A percentile compares a stretch with the other conserved stretches of the same genome.
Evolutionary conservation across 169 alveolate species (phyloP).

Genomic region (Fabrea salina): DNA sequence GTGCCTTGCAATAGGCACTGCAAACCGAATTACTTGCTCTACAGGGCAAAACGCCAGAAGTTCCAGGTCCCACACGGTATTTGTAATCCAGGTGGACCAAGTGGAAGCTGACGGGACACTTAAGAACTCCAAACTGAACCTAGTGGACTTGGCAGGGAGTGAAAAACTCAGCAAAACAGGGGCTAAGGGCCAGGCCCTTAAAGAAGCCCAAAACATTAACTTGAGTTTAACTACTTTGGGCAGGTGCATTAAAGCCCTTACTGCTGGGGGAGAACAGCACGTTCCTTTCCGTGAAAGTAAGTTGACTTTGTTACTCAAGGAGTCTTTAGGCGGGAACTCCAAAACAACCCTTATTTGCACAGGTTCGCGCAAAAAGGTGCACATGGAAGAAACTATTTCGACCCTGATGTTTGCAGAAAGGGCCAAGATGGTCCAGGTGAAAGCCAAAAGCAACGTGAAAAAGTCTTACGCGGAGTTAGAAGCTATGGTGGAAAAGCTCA

Average conservation of each 20-base stretch:
- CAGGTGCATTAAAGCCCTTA: conserved; percentile 56
- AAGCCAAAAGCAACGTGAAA: not conserved
- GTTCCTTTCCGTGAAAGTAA: conserved; percentile 72
- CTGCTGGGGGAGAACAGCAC: conserved; percentile 34
- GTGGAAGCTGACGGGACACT: conserved; percentile 43
- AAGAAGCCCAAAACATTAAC: conserved; percentile 39
- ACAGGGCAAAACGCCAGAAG: conserved; percentile 31
- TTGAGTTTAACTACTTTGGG: conserved; percentile 62
- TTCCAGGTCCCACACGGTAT: conserved; percentile 88
- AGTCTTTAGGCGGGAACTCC: conserved; percentile 72
- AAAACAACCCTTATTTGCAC: conserved; percentile 66
- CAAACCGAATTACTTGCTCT: not conserved
- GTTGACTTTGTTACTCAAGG: conserved; percentile 65
- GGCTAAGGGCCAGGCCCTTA: conserved; percentile 38
- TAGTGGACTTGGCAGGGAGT: conserved; percentile 81
- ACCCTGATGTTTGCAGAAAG: conserved; percentile 76
- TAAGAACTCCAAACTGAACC: conserved; percentile 58
- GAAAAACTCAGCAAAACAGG: conserved; percentile 61
- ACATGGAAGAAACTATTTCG: conserved; percentile 58
- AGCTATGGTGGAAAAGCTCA: not conserved
- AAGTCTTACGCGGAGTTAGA: conserved; percentile 23
- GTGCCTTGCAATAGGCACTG: conserved; percentile 16
- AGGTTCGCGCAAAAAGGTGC: conserved; percentile 49
- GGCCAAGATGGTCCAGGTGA: conserved; percentile 73
- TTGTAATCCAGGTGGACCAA: conserved; percentile 63